Conservation (phyloP, 345 rosid genomes). For the Populus tremula region DNA sequence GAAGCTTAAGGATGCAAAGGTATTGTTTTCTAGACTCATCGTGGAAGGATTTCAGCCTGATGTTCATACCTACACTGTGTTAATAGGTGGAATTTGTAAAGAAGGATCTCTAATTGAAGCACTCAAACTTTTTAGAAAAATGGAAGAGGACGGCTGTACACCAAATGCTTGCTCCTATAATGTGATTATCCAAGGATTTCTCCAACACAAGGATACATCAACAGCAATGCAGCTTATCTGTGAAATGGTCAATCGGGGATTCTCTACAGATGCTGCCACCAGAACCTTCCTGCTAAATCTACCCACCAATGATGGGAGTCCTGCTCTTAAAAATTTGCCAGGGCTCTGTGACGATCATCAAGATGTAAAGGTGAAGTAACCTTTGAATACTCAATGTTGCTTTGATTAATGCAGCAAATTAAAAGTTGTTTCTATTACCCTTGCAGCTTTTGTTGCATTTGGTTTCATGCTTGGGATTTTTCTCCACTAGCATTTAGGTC, state of each 20-base stretch:
- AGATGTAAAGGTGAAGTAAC: not conserved
- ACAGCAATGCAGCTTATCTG: not conserved
- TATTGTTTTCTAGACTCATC: conserved; percentile 14
- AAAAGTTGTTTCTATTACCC: not conserved
- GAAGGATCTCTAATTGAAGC: conserved; percentile 6
- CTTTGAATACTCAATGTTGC: not conserved
- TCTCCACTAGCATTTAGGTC: no score
- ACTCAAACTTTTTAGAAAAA: not conserved
- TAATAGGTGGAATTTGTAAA: conserved; percentile 27
- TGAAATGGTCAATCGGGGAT: not conserved
- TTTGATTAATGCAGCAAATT: not conserved
- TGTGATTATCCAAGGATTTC: not conserved
- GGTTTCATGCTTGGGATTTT: no score
- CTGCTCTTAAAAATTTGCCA: not conserved
- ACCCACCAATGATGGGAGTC: not conserved
- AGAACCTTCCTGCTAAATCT: not conserved
- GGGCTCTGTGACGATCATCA: not conserved
- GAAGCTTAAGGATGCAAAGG: not conserved
- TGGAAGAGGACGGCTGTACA: conserved; percentile 4
- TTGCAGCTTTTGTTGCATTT: no score
- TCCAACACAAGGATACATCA: not conserved
- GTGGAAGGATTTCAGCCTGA: conserved; percentile 29
- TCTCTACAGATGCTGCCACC: not conserved
- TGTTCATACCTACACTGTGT: conserved; percentile 25
- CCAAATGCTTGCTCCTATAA: not conserved